Evolutionary conservation across 2,329 filamentous ascomycete species (phyloP), one percentile per base, ranked within the genome.

Genomic region (Blastomyces emzantsi): DNA sequence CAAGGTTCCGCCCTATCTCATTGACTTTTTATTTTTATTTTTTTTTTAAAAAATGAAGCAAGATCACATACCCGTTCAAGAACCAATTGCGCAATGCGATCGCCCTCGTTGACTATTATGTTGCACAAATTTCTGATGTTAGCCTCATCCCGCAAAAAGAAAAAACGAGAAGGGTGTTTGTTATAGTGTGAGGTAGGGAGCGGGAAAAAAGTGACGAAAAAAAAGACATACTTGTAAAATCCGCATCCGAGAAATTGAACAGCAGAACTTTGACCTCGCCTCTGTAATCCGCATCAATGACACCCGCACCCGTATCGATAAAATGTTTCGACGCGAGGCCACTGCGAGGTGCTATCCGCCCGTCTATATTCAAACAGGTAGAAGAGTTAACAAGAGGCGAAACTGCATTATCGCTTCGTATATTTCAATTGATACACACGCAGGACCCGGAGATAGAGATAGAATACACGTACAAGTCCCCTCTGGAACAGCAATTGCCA

Each of bases 221-320:
- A 43, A 57, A 51, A 36, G 1, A 55, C 67, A 39, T 69, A 76
- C 74, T 66, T 55, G 79, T 81, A 73, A 95, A 97, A 74, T 96
- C 92, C 51, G 79, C 78, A 60, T 96, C 92, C 61, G 83, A 84
- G 76, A 96, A 88, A 80, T 99, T 99, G 77, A 97, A 97, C 61
- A 99, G 85, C 69, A 99, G 83, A 33, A 99, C 89, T 81, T 95
- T 96, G 71, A 99, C 88, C 69, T 90, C 90, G 25, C 94, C 94
- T 45, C 94, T 85, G 81, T 99, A 99, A 78, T 99, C 94, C 43
- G 93, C 92, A 76, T 99, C 94, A 71, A 99, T 97, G 67, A 99
- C 94, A 62, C 94, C 94, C 0, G 94, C 94, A 66, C 95, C 92
- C 0, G 90, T 94, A 76, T 97, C 92, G 75, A 99, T 97, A 78